Conservation (phyloP, 192 early-diverging fungal genomes). For the Coemansia nantahalensis region DNA sequence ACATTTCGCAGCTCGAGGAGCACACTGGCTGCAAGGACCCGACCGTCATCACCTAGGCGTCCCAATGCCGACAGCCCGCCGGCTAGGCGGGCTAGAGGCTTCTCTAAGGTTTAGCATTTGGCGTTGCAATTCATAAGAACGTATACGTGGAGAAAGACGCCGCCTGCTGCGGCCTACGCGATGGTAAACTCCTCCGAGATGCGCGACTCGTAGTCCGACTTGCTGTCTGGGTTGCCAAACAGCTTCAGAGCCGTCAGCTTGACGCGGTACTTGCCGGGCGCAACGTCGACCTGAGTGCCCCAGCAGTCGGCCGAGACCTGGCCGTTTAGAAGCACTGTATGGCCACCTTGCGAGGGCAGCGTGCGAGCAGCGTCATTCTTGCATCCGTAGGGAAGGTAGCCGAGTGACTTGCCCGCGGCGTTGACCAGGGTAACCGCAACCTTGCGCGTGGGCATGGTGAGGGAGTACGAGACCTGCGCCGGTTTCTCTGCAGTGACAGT, state of each 20-base stretch:
- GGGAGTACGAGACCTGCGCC: constrained; percentile 4
- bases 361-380: neutral
- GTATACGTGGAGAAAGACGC: too few species aligned
- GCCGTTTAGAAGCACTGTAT: neutral
- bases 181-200: constrained; percentile 28
- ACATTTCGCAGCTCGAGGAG: too few species aligned
- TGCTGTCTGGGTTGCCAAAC: constrained; percentile 26
- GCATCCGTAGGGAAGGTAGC: constrained; percentile 42
- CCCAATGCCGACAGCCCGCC: too few species aligned
- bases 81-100: too few species aligned
- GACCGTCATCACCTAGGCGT: too few species aligned
- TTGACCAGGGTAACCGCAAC: constrained; percentile 13
- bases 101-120: too few species aligned
- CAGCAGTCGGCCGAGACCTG: constrained; percentile 4
- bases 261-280: constrained; percentile 35
- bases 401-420: neutral
- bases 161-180: neutral
- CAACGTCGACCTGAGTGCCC: constrained; percentile 10
- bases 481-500: constrained; percentile 1
- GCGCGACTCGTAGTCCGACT: constrained; percentile 42
- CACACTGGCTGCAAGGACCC: too few species aligned
- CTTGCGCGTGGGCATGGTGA: constrained; percentile 24
- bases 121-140: too few species aligned
- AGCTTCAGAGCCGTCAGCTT: constrained; percentile 22
- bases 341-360: neutral